Conservation (phyloP, 108 stramenopile genomes). For the Skeletonema menzelii region DNA sequence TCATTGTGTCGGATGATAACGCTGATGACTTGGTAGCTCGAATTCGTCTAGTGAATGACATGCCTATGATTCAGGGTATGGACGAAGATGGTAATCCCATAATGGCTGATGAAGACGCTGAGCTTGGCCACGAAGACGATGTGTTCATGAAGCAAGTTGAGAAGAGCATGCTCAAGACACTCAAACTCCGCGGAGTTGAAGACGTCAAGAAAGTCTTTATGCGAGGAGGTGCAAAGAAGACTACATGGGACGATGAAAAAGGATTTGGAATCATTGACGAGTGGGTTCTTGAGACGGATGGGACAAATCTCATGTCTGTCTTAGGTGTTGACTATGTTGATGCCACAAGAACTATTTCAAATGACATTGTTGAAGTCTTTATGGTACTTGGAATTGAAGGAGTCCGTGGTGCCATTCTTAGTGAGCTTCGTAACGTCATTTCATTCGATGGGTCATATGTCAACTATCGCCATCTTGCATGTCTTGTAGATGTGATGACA, state of each 20-base stretch:
- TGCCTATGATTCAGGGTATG: slow-evolving; percentile 62
- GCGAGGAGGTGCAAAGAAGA: slow-evolving; percentile 84
- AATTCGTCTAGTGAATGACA: slow-evolving; percentile 90
- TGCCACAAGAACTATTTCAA: slow-evolving; percentile 86
- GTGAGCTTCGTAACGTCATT: slow-evolving; percentile 88
- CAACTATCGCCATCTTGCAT: slow-evolving; percentile 98
- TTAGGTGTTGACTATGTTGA: slow-evolving; percentile 95
- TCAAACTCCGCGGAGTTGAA: slow-evolving; percentile 92
- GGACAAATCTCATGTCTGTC: slow-evolving; percentile 94
- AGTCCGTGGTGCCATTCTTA: slow-evolving; percentile 85
- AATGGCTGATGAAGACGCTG: slow-evolving; percentile 62
- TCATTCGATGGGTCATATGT: slow-evolving; percentile 98
- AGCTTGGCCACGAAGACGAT: slow-evolving; percentile 90
- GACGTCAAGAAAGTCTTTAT: slow-evolving; percentile 96
- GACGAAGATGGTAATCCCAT: slow-evolving; percentile 80
- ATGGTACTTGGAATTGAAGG: slow-evolving; percentile 96
- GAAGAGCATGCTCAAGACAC: slow-evolving; percentile 83
- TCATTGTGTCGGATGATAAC: slow-evolving; percentile 93
- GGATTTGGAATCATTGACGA: slow-evolving; percentile 86
- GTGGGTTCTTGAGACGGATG: slow-evolving; percentile 98
- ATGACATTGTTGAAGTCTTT: slow-evolving; percentile 98
- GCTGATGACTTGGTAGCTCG: slow-evolving; percentile 88
- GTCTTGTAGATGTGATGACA: slow-evolving; percentile 98
- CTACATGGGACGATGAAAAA: slow-evolving; percentile 85
- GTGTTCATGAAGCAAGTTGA: slow-evolving; percentile 93